These are phyloP conservation scores for Candida adriatica DNA, from an alignment of 805 yeast genomes.

Conservation along the genomic window DNA sequence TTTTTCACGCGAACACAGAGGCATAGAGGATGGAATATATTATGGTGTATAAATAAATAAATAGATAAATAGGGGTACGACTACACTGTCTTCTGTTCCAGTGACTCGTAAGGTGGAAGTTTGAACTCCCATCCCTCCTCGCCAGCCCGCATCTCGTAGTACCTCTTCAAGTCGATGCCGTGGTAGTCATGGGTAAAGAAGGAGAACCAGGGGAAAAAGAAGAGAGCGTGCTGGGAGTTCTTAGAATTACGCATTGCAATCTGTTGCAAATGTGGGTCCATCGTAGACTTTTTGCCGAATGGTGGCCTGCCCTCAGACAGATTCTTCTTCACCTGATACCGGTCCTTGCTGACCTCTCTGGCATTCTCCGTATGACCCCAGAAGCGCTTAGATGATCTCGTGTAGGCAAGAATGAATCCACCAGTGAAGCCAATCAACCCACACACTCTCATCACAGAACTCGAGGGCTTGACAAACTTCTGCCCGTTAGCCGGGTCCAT, in stretches of 20 bases:
- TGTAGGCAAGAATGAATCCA: slow-evolving; percentile 70
- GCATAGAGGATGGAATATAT: neutral
- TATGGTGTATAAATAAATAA: neutral
- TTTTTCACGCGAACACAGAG: neutral
- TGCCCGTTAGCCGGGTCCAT: slow-evolving; percentile 42
- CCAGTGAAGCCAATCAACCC: slow-evolving; percentile 59
- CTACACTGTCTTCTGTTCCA: slow-evolving; percentile 14
- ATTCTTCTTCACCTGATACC: slow-evolving; percentile 63
- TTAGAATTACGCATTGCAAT: slow-evolving; percentile 74
- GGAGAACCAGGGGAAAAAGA: slow-evolving; percentile 77
- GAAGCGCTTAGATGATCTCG: slow-evolving; percentile 61
- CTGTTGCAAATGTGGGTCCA: slow-evolving; percentile 65
- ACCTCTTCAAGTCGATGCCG: slow-evolving; percentile 62
- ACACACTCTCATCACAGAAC: slow-evolving; percentile 51
- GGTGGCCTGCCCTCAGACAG: slow-evolving; percentile 62
- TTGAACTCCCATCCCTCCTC: slow-evolving; percentile 21
- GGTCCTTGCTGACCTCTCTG: slow-evolving; percentile 63
- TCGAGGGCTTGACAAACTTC: slow-evolving; percentile 42
- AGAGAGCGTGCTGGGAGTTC: slow-evolving; percentile 52
- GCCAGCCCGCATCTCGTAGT: slow-evolving; percentile 21
- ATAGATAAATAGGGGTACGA: neutral
- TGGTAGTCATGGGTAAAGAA: slow-evolving; percentile 76
- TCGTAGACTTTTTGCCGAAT: slow-evolving; percentile 50
- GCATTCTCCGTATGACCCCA: slow-evolving; percentile 72
- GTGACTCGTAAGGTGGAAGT: slow-evolving; percentile 18